Evolutionary conservation across 2,329 filamentous ascomycete genomes (phyloP), one percentile per base, ranked within the genome.

Genomic region (Neonectria neomacrospora): DNA sequence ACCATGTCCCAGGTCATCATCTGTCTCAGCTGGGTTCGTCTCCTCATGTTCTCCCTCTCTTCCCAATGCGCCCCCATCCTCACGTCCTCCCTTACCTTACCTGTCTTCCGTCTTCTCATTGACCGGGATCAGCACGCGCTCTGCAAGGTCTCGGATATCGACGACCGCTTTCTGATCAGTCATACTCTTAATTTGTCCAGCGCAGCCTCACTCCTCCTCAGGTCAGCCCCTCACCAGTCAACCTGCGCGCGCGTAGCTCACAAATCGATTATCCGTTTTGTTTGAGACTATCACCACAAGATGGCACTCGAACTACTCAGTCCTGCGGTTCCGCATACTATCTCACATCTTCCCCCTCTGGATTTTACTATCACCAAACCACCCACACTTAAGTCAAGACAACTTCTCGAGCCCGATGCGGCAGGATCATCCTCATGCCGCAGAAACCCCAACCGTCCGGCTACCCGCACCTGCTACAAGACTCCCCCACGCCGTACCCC

Each of bases 261-360:
- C n/a, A 7, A 39, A 11, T 41, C 18, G 11, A 32, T 50, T 28
- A 32, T 30, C 47, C n/a, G 18, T n/a, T 22, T 22, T 20, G 28
- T 50, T 32, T 32, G n/a, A 50, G 47, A 20, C 47, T 32, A n/a
- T 50, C 47, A 50, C 47, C 12, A 18, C n/a, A 12, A 50, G 11
- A 30, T 32, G 30, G 26, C 53, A 34, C 62, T 47, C 22, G 20
- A 37, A 41, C n/a, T 20, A 11, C 37, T 41, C n/a, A 9, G 4
- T 18, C 32, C 34, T 70, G 65, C 57, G 67, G 63, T 57, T 69
- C 69, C 67, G 58, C 42, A 48, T 42, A 54, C 54, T 64, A 37
- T 45, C 56, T 50, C 22, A 47, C 50, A 34, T 48, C 59, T 56
- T 42, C 56, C 60, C 50, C 22, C 30, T 45, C 42, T 54, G 45